Conservation (phyloP, 2,329 filamentous ascomycete genomes). For the Aspergillus caelatus region DNA sequence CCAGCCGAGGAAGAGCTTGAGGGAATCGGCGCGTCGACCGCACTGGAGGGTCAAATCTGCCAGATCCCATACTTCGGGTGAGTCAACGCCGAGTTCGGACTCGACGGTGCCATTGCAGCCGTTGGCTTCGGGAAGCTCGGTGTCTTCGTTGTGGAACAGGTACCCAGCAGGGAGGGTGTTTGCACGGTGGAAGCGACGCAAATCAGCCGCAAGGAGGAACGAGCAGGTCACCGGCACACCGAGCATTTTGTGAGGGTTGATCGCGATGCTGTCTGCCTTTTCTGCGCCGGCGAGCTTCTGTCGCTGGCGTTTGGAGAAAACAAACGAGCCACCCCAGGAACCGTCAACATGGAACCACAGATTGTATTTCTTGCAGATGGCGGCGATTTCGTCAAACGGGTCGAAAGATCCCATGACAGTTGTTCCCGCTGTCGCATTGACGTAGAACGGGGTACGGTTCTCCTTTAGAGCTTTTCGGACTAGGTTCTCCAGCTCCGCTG, state of each 20-base stretch:
- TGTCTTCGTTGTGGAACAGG: conserved; percentile 67
- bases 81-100: conserved; percentile 33
- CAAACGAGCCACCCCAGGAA: conserved; percentile 83
- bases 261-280: conserved; percentile 77
- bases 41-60: conserved; percentile 94
- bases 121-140: conserved; percentile 40
- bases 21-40: conserved; percentile 78
- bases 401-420: conserved; percentile 92
- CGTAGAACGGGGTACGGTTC: conserved; percentile 84
- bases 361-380: conserved; percentile 69
- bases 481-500: conserved; percentile 64
- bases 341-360: conserved; percentile 95
- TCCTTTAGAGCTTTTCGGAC: conserved; percentile 64
- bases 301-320: conserved; percentile 70
- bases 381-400: conserved; percentile 70
- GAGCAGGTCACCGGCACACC: conserved; percentile 88
- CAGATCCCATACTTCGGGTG: conserved; percentile 76
- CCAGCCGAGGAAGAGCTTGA: conserved; percentile 89
- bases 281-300: conserved; percentile 70
- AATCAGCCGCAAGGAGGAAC: conserved; percentile 78
- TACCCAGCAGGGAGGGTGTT: conserved; percentile 90
- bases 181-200: conserved; percentile 75
- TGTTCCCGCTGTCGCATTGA: conserved; percentile 93
- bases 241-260: conserved; percentile 98
- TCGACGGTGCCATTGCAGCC: conserved; percentile 15